A percentile compares a stretch with the other conserved stretches of the same genome.
Evolutionary conservation across 129 eudicot species (phyloP).

Genomic region (Centella asiatica): DNA sequence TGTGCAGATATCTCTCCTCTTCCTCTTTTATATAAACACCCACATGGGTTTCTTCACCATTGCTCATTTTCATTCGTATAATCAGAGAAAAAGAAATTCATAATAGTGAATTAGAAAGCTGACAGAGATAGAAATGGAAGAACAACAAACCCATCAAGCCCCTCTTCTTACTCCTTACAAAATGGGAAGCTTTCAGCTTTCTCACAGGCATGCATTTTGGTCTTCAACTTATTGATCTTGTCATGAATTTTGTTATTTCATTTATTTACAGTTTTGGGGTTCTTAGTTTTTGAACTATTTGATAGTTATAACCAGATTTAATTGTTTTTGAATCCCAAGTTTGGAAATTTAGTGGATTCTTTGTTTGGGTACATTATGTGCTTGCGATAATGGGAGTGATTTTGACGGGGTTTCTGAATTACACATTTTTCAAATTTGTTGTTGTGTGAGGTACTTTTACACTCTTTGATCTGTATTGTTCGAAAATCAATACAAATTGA

Average conservation of each 20-base stretch:
- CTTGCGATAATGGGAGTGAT: too few relatives aligned
- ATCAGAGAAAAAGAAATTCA: neutral
- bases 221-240: neutral
- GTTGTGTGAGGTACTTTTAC: too few relatives aligned
- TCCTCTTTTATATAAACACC: neutral
- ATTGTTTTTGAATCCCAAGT: neutral
- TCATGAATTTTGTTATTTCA: neutral
- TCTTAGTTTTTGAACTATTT: neutral
- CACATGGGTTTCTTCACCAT: neutral
- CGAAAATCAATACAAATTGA: too few relatives aligned
- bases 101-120: neutral
- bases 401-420: too few relatives aligned
- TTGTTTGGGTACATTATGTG: too few relatives aligned
- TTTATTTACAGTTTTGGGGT: neutral
- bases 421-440: too few relatives aligned
- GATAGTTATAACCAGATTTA: neutral
- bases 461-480: too few relatives aligned
- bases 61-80: neutral
- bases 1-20: neutral
- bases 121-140: neutral
- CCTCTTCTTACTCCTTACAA: neutral
- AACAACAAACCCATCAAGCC: neutral
- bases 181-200: slow-evolving; percentile 5
- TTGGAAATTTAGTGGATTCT: neutral
- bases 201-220: neutral